These are phyloP conservation scores for Austropuccinia psidii DNA, from an alignment of 1,284 basidiomycete species.

Conservation along the genomic window DNA sequence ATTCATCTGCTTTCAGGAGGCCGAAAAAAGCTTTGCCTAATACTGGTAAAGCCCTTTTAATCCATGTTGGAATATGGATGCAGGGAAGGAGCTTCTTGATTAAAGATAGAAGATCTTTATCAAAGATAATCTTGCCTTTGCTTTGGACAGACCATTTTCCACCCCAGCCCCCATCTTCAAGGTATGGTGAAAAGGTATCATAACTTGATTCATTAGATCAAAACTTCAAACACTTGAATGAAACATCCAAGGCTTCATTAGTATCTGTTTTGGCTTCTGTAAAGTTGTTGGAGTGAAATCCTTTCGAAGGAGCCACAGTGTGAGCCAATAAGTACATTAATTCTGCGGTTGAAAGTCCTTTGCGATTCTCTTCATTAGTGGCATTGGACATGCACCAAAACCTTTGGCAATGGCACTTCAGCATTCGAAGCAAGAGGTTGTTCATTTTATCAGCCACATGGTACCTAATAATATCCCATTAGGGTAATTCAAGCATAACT, in stretches of 20 bases:
- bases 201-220: not conserved
- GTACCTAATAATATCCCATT: conserved; percentile 8
- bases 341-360: not conserved
- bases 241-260: not conserved
- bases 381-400: conserved; percentile 1
- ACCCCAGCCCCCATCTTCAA: not conserved
- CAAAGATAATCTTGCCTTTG: not conserved
- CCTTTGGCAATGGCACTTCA: not conserved
- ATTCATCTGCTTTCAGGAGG: conserved; percentile 26
- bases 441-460: conserved; percentile 15
- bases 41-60: conserved; percentile 16
- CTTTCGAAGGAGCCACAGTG: not conserved
- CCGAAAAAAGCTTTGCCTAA: conserved; percentile 26
- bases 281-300: not conserved
- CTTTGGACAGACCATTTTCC: not conserved
- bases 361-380: not conserved
- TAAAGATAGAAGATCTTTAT: not conserved
- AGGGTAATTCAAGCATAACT: not conserved
- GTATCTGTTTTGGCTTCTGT: not conserved
- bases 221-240: not conserved
- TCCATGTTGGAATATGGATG: conserved; percentile 13
- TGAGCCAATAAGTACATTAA: not conserved
- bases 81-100: not conserved
- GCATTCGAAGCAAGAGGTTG: not conserved
- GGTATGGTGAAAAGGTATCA: not conserved